phyloP scores from a whole-genome alignment of 2,329 filamentous ascomycete species.

The Neoascochyta sp. region DNA sequence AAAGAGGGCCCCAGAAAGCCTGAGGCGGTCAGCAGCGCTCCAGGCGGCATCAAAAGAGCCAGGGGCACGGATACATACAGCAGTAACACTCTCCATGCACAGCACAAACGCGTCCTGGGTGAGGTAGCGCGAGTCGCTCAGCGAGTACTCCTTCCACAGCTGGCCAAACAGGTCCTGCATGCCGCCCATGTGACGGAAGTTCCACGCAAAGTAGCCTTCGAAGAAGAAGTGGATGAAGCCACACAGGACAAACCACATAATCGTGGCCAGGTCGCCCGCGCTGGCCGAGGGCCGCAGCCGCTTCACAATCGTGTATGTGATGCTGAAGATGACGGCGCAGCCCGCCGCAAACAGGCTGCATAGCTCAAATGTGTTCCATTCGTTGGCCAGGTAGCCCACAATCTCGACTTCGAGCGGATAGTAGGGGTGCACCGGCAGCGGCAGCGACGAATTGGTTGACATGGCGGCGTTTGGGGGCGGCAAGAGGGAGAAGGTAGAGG shows the following conservation, averaged over 20 bases:
- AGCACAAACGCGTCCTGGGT: slow-evolving; percentile 74
- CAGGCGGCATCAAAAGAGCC: no score
- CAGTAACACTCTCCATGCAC: slow-evolving; percentile 81
- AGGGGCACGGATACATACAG: slow-evolving; percentile 49
- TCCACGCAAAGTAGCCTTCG: slow-evolving; percentile 76
- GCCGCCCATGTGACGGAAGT: slow-evolving; percentile 62
- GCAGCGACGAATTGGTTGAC: slow-evolving; percentile 11
- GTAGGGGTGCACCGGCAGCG: slow-evolving; percentile 57
- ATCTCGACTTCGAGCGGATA: slow-evolving; percentile 64
- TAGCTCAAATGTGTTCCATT: slow-evolving; percentile 56
- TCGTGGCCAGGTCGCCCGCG: slow-evolving; percentile 54
- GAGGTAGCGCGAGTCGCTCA: slow-evolving; percentile 83
- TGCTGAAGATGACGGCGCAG: slow-evolving; percentile 55
- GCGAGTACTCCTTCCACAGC: slow-evolving; percentile 88
- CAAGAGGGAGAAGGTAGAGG: slow-evolving; percentile 11
- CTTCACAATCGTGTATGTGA: slow-evolving; percentile 54
- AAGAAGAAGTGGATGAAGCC: slow-evolving; percentile 75
- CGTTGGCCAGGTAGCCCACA: slow-evolving; percentile 63
- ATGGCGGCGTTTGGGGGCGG: slow-evolving; percentile 9
- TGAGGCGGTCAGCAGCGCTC: slow-evolving; percentile 22
- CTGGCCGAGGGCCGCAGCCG: slow-evolving; percentile 52
- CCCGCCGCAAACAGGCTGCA: slow-evolving; percentile 58
- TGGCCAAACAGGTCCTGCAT: slow-evolving; percentile 74
- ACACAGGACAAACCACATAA: slow-evolving; percentile 74
- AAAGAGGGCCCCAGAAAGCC: slow-evolving; percentile 60